Conservation (phyloP, 2,329 filamentous ascomycete species). For the Dendrostoma leiphaemia region DNA sequence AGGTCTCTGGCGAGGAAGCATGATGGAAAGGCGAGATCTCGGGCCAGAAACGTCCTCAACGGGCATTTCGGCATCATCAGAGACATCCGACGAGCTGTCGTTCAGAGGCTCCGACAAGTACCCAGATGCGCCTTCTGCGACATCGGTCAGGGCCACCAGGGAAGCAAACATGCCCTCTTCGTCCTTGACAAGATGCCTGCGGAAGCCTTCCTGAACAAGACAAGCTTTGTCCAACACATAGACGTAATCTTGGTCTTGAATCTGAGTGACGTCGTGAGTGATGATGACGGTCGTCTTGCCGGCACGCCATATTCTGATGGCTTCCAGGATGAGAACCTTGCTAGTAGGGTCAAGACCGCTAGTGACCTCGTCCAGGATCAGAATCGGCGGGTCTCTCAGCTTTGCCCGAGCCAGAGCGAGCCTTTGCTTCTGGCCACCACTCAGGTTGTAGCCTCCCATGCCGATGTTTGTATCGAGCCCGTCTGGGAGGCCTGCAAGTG, state of each 20-base stretch:
- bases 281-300: slow-evolving; percentile 90
- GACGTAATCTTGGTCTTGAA: slow-evolving; percentile 69
- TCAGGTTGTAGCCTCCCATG: slow-evolving; percentile 66
- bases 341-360: slow-evolving; percentile 79
- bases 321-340: slow-evolving; percentile 66
- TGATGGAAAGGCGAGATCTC: slow-evolving; percentile 6
- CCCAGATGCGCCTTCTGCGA: slow-evolving; percentile 4
- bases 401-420: slow-evolving; percentile 77
- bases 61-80: not conserved
- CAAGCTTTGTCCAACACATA: slow-evolving; percentile 73
- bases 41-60: not conserved
- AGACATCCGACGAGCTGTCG: not conserved
- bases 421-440: slow-evolving; percentile 82
- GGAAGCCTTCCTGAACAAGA: slow-evolving; percentile 68
- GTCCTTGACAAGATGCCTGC: slow-evolving; percentile 49
- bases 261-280: slow-evolving; percentile 83
- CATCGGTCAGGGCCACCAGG: slow-evolving; percentile 30
- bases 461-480: slow-evolving; percentile 74
- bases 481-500: slow-evolving; percentile 63
- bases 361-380: slow-evolving; percentile 87
- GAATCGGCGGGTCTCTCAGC: slow-evolving; percentile 72
- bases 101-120: not conserved
- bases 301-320: slow-evolving; percentile 72
- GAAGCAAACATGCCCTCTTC: slow-evolving; percentile 45
- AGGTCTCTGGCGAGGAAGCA: not conserved